phyloP scores from a whole-genome alignment of 768 basidiomycete genomes.

The Pholiota conissans region DNA sequence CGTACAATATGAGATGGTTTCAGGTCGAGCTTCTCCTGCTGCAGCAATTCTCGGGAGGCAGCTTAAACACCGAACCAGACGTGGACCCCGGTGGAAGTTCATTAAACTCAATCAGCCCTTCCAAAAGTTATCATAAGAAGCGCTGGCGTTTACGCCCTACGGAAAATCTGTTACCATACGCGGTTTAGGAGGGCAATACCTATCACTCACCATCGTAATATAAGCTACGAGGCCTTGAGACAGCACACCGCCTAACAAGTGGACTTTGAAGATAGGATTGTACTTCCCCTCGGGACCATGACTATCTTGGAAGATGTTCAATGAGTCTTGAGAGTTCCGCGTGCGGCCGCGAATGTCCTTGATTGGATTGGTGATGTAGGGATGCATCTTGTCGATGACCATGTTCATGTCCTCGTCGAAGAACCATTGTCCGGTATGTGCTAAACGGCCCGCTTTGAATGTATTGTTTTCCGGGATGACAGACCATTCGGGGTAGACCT shows the following conservation, averaged over 20 bases:
- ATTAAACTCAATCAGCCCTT: constrained; percentile 23
- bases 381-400: constrained; percentile 54
- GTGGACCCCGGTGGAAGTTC: no score
- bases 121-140: constrained; percentile 36
- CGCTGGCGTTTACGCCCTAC: constrained; percentile 42
- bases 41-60: no score
- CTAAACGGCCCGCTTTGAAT: constrained; percentile 42
- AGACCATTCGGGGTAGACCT: constrained; percentile 52
- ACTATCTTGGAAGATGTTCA: constrained; percentile 55
- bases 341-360: constrained; percentile 46
- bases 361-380: constrained; percentile 51
- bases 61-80: no score
- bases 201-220: constrained; percentile 50
- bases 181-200: neutral
- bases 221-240: constrained; percentile 51
- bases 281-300: constrained; percentile 49
- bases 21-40: no score
- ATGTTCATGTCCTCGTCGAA: constrained; percentile 55
- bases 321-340: constrained; percentile 50
- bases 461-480: constrained; percentile 40
- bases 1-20: no score
- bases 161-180: neutral
- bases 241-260: constrained; percentile 50
- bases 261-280: constrained; percentile 51
- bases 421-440: constrained; percentile 56